Conservation (phyloP, 2,329 filamentous ascomycete species). For the Apiospora pterosperma region DNA sequence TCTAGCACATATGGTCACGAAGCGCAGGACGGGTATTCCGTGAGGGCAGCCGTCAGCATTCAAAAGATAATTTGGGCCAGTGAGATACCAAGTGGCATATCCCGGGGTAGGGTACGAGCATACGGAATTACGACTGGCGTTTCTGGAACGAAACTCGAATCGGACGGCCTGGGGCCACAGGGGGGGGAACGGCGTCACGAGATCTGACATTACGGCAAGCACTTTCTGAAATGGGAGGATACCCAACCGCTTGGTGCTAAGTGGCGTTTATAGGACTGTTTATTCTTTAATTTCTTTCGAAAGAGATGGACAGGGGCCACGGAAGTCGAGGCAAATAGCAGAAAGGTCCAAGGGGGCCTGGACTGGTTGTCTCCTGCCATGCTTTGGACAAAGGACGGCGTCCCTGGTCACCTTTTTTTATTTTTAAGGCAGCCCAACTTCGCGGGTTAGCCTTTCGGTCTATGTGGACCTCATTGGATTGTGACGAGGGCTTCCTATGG, state of each 20-base stretch:
- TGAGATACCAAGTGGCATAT: neutral
- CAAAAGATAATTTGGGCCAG: neutral
- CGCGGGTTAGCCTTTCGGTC: neutral
- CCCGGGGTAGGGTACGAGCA: neutral
- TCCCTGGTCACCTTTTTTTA: neutral
- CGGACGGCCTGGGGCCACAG: neutral
- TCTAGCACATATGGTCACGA: neutral
- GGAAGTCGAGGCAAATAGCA: neutral
- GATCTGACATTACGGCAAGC: conserved; percentile 2
- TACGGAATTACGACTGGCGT: conserved; percentile 1
- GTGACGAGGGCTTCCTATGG: neutral
- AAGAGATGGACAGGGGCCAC: neutral
- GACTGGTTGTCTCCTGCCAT: neutral
- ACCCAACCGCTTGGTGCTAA: neutral
- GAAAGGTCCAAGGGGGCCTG: neutral
- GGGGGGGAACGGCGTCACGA: neutral
- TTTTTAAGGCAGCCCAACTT: neutral
- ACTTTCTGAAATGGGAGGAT: conserved; percentile 1
- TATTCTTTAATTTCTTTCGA: neutral
- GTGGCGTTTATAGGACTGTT: neutral
- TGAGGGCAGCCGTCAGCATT: neutral
- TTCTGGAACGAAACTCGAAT: neutral
- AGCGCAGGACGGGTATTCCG: neutral
- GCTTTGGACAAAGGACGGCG: neutral
- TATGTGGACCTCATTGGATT: neutral